Conservation (phyloP, 257 asterid species). For the Galeopsis tetrahit region DNA sequence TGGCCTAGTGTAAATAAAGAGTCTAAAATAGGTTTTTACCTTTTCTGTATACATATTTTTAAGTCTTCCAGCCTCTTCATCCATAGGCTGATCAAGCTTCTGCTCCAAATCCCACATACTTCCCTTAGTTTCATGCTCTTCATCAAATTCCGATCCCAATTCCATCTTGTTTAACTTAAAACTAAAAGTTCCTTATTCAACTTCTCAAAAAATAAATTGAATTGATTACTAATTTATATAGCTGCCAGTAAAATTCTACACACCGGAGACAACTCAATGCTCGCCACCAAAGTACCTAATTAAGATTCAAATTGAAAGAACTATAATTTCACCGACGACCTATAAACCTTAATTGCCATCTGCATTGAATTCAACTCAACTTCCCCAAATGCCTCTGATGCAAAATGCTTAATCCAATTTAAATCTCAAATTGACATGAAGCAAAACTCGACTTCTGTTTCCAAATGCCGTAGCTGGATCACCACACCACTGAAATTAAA, state of each 20-base stretch:
- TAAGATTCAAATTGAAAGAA: not conserved
- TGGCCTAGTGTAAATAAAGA: not conserved
- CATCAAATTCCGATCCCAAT: not conserved
- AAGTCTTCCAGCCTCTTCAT: constrained; percentile 83
- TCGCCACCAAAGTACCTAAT: not conserved
- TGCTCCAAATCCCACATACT: constrained; percentile 32
- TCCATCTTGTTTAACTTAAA: not conserved
- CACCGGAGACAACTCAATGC: not conserved
- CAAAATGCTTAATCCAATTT: not conserved
- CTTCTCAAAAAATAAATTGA: not conserved
- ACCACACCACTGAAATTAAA: too few species aligned
- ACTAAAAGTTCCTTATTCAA: not conserved
- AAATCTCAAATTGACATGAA: not conserved
- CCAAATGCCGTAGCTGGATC: not conserved
- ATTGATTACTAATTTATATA: not conserved
- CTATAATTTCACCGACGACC: not conserved
- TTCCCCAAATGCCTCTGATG: not conserved
- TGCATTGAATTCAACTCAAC: not conserved
- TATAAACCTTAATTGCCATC: not conserved
- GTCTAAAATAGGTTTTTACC: constrained; percentile 40
- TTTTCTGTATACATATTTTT: constrained; percentile 74
- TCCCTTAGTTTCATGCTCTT: not conserved
- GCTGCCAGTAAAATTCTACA: not conserved
- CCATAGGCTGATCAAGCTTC: constrained; percentile 91
- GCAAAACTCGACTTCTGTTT: not conserved